Conservation (phyloP, 257 asterid genomes). For the Mitragyna speciosa region DNA sequence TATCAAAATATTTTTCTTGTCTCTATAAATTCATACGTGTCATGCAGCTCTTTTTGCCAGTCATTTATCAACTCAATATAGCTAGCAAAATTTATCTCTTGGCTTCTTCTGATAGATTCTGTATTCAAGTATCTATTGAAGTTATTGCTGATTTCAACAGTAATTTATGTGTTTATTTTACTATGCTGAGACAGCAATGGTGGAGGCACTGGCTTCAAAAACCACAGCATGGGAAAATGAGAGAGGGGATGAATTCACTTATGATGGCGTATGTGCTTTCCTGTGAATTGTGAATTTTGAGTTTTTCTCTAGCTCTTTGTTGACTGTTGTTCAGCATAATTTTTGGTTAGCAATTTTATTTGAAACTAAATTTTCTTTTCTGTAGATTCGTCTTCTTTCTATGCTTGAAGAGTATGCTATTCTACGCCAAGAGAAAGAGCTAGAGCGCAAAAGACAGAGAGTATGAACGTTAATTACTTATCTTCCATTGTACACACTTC, state of each 20-base stretch:
- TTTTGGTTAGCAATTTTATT: not conserved
- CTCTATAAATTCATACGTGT: not conserved
- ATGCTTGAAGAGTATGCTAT: slow-evolving; percentile 78
- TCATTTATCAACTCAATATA: not conserved
- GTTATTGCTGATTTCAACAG: slow-evolving; percentile 6
- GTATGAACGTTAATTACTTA: slow-evolving; percentile 33
- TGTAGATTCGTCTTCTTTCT: slow-evolving; percentile 72
- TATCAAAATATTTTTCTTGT: not conserved
- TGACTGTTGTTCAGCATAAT: not conserved
- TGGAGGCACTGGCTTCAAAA: slow-evolving; percentile 80
- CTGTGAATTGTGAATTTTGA: not conserved
- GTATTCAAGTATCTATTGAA: not conserved
- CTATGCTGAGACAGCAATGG: slow-evolving; percentile 63
- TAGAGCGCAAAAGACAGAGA: slow-evolving; percentile 85
- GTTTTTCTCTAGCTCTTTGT: not conserved
- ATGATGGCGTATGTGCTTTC: slow-evolving; percentile 74
- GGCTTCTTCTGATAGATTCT: not conserved
- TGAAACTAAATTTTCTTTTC: slow-evolving; percentile 9
- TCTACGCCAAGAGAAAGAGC: slow-evolving; percentile 82
- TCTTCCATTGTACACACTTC: not conserved
- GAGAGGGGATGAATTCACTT: slow-evolving; percentile 70
- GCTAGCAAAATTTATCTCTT: too few relatives aligned
- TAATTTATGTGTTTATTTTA: slow-evolving; percentile 1
- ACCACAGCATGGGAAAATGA: slow-evolving; percentile 84
- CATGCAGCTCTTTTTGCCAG: not conserved